These are phyloP conservation scores for Saccharomycopsis sp. DNA, from an alignment of 805 yeast genomes.

Conservation along the genomic window DNA sequence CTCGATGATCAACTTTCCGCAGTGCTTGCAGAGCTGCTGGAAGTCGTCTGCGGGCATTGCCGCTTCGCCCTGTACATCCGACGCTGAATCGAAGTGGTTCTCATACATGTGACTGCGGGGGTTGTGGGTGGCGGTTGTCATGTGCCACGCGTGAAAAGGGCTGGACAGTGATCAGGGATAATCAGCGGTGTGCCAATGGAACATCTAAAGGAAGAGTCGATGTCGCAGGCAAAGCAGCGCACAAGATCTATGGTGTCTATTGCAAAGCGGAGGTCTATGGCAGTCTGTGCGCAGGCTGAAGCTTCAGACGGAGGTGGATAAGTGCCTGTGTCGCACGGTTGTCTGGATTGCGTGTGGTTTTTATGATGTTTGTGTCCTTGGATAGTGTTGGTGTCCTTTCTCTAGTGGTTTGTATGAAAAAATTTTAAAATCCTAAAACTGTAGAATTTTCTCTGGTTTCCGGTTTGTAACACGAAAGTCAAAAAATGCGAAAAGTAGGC, in stretches of 20 bases:
- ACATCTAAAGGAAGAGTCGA: too few relatives aligned
- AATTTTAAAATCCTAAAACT: background rate
- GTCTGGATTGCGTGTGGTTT: background rate
- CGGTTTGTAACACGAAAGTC: background rate
- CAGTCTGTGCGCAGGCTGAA: too few relatives aligned
- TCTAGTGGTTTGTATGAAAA: background rate
- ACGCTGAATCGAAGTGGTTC: too few relatives aligned
- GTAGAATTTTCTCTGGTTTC: background rate
- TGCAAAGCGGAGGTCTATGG: too few relatives aligned
- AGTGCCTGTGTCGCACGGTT: background rate
- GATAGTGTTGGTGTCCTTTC: background rate
- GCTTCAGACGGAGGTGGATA: too few relatives aligned
- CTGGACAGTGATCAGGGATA: background rate
- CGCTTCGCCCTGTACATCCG: too few relatives aligned
- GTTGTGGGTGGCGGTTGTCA: background rate
- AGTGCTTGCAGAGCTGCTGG: conserved; percentile 31
- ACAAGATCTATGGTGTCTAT: too few relatives aligned
- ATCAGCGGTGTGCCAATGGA: too few relatives aligned
- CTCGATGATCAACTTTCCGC: conserved; percentile 56
- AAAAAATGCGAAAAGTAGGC: background rate
- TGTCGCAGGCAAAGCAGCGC: too few relatives aligned
- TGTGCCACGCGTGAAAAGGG: too few relatives aligned
- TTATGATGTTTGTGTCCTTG: background rate
- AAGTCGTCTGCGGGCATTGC: background rate
- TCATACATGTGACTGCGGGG: background rate